These are phyloP conservation scores for Sextonia rubra DNA, from an alignment of 164 flowering plant species.

Conservation along the genomic window DNA sequence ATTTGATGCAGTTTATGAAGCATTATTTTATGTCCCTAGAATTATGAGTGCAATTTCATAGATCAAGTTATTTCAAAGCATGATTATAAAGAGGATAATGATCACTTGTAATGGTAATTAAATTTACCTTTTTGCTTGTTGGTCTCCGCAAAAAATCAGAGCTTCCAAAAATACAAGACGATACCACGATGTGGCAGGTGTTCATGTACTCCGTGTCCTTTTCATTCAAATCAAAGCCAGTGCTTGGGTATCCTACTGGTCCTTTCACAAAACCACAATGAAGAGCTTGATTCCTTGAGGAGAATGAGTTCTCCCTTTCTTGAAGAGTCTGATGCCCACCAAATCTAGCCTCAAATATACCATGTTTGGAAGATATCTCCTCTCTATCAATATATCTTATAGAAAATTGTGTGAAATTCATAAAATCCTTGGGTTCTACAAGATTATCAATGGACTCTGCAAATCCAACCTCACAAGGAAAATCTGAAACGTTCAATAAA, in stretches of 20 bases:
- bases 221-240: conserved; percentile 73
- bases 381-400: conserved; percentile 53
- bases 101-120: neutral
- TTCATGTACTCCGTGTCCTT: conserved; percentile 64
- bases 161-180: conserved; percentile 96
- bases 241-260: conserved; percentile 48
- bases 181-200: conserved; percentile 66
- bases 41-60: neutral
- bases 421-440: conserved; percentile 50
- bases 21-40: neutral
- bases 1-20: neutral
- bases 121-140: conserved; percentile 57
- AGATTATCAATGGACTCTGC: conserved; percentile 44
- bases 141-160: conserved; percentile 90
- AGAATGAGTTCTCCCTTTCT: conserved; percentile 79
- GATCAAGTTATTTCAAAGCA: neutral
- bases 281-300: conserved; percentile 63
- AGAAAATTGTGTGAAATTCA: conserved; percentile 54
- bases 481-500: conserved; percentile 36
- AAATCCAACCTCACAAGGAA: conserved; percentile 67
- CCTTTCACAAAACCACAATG: conserved; percentile 95
- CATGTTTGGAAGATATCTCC: conserved; percentile 23
- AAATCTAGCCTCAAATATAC: conserved; percentile 50
- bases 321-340: conserved; percentile 88
- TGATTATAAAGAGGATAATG: neutral